Evolutionary conservation across 1,139 yeast species (phyloP).

Genomic region (Debaryomycetaceae sp.): DNA sequence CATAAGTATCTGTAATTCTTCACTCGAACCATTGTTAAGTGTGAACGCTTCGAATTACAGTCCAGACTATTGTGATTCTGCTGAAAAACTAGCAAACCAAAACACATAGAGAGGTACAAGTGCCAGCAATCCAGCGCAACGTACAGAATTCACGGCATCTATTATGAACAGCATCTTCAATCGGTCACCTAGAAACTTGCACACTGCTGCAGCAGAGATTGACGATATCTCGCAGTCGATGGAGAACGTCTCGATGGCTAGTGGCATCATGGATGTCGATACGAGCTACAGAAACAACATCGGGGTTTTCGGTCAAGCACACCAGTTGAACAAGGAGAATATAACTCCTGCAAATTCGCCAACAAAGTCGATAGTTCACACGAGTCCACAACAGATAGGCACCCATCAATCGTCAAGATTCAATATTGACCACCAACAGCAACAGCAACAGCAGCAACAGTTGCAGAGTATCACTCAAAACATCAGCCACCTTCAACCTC

Average conservation of each 20-base stretch:
- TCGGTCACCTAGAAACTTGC: conserved; percentile 19
- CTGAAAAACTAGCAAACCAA: too few species aligned
- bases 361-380: conserved; percentile 38
- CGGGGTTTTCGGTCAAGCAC: conserved; percentile 8
- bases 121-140: neutral
- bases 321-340: conserved; percentile 40
- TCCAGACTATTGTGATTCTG: neutral
- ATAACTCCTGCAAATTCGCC: conserved; percentile 45
- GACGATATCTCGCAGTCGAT: conserved; percentile 43
- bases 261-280: conserved; percentile 41
- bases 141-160: conserved; percentile 1
- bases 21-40: neutral
- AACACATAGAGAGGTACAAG: neutral
- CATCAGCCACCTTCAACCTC: conserved; percentile 33
- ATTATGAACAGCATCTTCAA: conserved; percentile 22
- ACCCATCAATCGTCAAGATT: conserved; percentile 4
- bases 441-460: conserved; percentile 7
- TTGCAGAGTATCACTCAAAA: conserved; percentile 17
- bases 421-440: conserved; percentile 1
- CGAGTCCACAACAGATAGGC: conserved; percentile 22
- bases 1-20: neutral
- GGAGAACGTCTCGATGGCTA: conserved; percentile 42
- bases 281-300: conserved; percentile 19
- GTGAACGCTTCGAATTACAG: neutral
- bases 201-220: conserved; percentile 14